phyloP scores from a whole-genome alignment of 2,329 filamentous ascomycete genomes.

The Zymoseptoria passerinii region DNA sequence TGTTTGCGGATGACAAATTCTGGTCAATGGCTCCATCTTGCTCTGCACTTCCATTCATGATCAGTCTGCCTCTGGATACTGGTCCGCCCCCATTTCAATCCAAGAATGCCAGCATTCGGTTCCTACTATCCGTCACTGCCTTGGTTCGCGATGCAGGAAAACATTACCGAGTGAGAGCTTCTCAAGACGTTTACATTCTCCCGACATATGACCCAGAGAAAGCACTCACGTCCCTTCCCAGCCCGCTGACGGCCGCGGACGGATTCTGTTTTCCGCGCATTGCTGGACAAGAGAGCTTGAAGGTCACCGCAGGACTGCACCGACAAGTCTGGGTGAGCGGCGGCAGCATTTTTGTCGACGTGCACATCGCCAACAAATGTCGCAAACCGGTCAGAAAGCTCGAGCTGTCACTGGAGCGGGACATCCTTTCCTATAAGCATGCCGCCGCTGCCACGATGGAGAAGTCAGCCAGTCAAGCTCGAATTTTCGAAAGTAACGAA shows the following conservation, averaged over 20 bases:
- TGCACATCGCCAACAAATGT: slow-evolving; percentile 45
- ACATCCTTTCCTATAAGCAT: slow-evolving; percentile 45
- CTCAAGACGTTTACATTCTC: slow-evolving; percentile 43
- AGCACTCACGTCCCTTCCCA: slow-evolving; percentile 45
- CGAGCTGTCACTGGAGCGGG: slow-evolving; percentile 45
- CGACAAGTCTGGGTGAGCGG: slow-evolving; percentile 53
- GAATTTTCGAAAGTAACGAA: slow-evolving; percentile 46
- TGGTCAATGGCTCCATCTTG: slow-evolving; percentile 44
- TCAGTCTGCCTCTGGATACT: slow-evolving; percentile 47
- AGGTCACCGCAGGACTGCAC: slow-evolving; percentile 46
- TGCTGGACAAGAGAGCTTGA: slow-evolving; percentile 36
- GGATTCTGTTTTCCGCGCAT: slow-evolving; percentile 37
- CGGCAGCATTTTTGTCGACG: slow-evolving; percentile 47
- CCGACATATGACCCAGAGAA: slow-evolving; percentile 51
- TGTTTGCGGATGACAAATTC: slow-evolving; percentile 33
- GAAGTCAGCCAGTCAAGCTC: slow-evolving; percentile 43
- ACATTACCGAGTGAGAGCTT: slow-evolving; percentile 43
- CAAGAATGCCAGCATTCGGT: slow-evolving; percentile 44
- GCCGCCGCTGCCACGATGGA: slow-evolving; percentile 41
- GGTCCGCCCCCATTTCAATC: slow-evolving; percentile 48
- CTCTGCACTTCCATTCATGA: slow-evolving; percentile 42
- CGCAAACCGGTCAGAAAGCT: slow-evolving; percentile 43
- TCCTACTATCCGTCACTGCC: slow-evolving; percentile 41
- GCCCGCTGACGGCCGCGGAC: slow-evolving; percentile 44
- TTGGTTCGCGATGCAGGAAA: slow-evolving; percentile 42